Conservation (phyloP, 2,329 filamentous ascomycete genomes). For the Pleomassaria siparia region DNA sequence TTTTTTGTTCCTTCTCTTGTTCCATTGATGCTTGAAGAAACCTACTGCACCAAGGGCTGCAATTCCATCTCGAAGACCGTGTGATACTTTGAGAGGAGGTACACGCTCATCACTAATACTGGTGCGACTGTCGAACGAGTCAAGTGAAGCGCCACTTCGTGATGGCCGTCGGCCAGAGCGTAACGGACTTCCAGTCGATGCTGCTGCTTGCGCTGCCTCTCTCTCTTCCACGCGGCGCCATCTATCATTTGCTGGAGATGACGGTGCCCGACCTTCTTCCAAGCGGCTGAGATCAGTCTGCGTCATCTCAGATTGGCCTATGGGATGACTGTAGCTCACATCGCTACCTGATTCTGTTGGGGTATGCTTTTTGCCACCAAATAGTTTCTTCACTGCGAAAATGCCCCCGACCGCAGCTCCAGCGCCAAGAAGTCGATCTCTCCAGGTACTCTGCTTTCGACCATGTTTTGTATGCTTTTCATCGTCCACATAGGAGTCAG, state of each 20-base stretch:
- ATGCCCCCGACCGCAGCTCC: conserved; percentile 46
- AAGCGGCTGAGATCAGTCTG: conserved; percentile 51
- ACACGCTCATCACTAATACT: conserved; percentile 37
- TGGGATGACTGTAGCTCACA: conserved; percentile 55
- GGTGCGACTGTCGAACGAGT: conserved; percentile 46
- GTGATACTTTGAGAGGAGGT: conserved; percentile 27
- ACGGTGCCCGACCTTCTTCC: conserved; percentile 58
- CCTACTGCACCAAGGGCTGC: conserved; percentile 47
- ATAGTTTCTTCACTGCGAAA: conserved; percentile 58
- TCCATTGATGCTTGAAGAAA: conserved; percentile 47
- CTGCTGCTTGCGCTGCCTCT: conserved; percentile 41
- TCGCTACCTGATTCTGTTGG: conserved; percentile 54
- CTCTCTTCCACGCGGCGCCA: conserved; percentile 43
- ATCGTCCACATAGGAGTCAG: conserved; percentile 41
- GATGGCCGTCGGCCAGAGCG: conserved; percentile 32
- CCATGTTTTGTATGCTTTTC: conserved; percentile 46
- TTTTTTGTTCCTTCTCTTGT: conserved; percentile 57
- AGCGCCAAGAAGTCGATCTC: conserved; percentile 48
- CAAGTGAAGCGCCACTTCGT: conserved; percentile 41
- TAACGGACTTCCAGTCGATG: conserved; percentile 51
- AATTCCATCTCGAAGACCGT: conserved; percentile 50
- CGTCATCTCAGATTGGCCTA: conserved; percentile 49
- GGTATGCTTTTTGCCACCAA: conserved; percentile 49
- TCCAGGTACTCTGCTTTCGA: conserved; percentile 44
- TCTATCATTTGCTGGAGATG: conserved; percentile 44